Percentiles rank a stretch among this genome's conserved stretches.
These are phyloP conservation scores for Celoporthe dispersa DNA, from an alignment of 2,329 filamentous ascomycete species.

Conservation along the genomic window DNA sequence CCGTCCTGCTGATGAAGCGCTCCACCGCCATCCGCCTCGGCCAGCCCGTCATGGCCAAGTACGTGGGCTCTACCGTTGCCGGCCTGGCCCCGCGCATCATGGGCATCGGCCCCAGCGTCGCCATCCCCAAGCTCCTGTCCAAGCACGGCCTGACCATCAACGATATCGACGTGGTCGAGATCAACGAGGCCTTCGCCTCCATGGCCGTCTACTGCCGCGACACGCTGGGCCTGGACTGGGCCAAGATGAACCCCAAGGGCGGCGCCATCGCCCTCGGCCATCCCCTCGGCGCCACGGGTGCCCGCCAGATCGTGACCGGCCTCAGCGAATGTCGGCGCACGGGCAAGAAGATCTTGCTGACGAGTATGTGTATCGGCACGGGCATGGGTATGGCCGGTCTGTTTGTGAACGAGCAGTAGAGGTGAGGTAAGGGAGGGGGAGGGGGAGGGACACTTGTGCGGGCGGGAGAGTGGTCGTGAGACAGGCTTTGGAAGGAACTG, in stretches of 20 bases:
- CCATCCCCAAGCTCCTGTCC: constrained; percentile 80
- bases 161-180: constrained; percentile 87
- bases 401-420: constrained; percentile 37
- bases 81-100: constrained; percentile 93
- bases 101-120: constrained; percentile 83
- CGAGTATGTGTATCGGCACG: constrained; percentile 84
- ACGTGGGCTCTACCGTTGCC: constrained; percentile 86
- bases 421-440: no score
- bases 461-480: not conserved
- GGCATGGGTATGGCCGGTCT: constrained; percentile 50
- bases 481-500: not conserved
- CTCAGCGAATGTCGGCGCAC: constrained; percentile 81
- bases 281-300: constrained; percentile 78
- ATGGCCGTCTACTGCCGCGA: constrained; percentile 96
- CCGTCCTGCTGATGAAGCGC: constrained; percentile 91
- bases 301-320: constrained; percentile 85
- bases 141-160: constrained; percentile 78
- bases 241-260: constrained; percentile 81
- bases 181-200: constrained; percentile 97
- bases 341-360: constrained; percentile 89
- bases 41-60: constrained; percentile 93
- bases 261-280: constrained; percentile 85
- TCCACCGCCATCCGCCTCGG: constrained; percentile 84
- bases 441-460: not conserved
- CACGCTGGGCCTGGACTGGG: constrained; percentile 69